Percentiles rank a stretch among this genome's conserved stretches.
phyloP scores from a whole-genome alignment of 129 eudicot genomes.

The Rutidosis leptorrhynchoides region DNA sequence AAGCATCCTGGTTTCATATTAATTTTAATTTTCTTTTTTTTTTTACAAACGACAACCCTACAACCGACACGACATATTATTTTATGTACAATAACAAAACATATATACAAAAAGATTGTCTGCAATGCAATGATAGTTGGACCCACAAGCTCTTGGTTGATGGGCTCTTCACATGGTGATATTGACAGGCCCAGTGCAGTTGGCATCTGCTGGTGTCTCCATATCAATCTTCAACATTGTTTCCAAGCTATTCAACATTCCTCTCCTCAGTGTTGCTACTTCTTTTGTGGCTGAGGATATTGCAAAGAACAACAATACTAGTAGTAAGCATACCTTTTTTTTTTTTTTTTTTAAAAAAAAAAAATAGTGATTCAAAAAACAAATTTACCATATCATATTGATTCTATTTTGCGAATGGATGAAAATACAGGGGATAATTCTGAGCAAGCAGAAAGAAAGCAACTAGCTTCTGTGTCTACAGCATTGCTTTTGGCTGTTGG shows the following conservation, averaged over 20 bases:
- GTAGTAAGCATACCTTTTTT: constrained; percentile 18
- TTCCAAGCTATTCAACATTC: constrained; percentile 85
- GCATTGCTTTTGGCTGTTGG: constrained; percentile 83
- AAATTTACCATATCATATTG: constrained; percentile 13
- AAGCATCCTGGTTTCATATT: constrained; percentile 10
- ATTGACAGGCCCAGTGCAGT: constrained; percentile 67
- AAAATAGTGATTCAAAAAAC: constrained; percentile 1
- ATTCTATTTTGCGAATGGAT: constrained; percentile 12
- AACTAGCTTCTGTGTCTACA: constrained; percentile 85
- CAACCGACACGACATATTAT: background rate
- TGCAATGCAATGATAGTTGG: background rate
- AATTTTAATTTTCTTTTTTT: background rate
- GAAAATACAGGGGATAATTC: constrained; percentile 28
- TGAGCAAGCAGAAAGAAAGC: constrained; percentile 49
- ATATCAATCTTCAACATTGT: constrained; percentile 78
- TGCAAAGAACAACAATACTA: constrained; percentile 61
- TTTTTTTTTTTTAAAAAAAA: too few relatives aligned
- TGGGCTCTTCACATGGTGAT: background rate
- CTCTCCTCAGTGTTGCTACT: constrained; percentile 95
- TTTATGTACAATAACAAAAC: background rate
- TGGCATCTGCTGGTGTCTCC: constrained; percentile 95
- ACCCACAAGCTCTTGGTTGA: background rate
- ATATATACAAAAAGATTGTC: background rate
- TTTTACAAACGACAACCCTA: background rate
- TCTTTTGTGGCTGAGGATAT: constrained; percentile 98